A percentile compares a stretch with the other conserved stretches of the same genome.
Conservation (phyloP, 495 filamentous ascomycete genomes). For the Aspergillus sclerotioniger region DNA sequence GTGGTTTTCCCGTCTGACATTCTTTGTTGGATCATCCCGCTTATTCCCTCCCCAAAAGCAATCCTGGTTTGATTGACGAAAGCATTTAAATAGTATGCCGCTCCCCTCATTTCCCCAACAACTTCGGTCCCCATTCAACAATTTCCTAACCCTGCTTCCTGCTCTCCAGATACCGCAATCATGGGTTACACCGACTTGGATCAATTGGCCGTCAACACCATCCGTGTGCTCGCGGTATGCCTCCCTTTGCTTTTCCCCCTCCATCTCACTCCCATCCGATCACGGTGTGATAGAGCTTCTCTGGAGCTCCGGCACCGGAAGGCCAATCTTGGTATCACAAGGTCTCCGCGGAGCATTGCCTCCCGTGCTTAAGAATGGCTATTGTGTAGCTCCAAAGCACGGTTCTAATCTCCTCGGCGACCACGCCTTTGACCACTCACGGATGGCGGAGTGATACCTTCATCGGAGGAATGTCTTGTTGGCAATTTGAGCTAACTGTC, state of each 20-base stretch:
- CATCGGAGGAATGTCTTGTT: background rate
- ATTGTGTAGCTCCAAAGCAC: background rate
- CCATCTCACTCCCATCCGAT: conserved; percentile 13
- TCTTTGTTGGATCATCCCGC: conserved; percentile 1
- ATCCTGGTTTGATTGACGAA: conserved; percentile 10
- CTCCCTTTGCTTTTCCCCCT: conserved; percentile 5
- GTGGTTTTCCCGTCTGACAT: conserved; percentile 11
- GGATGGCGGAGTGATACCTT: background rate
- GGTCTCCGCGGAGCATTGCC: background rate
- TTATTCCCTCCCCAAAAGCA: conserved; percentile 6
- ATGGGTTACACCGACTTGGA: conserved; percentile 90
- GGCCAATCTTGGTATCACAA: background rate
- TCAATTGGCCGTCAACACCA: conserved; percentile 92
- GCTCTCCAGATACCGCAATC: conserved; percentile 49
- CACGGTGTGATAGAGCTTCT: conserved; percentile 2
- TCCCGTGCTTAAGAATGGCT: background rate
- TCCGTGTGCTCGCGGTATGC: conserved; percentile 86
- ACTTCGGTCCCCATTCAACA: conserved; percentile 1
- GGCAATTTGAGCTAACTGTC: conserved; percentile 19
- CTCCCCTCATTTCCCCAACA: conserved; percentile 4
- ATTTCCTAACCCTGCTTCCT: conserved; percentile 13
- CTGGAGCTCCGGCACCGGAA: conserved; percentile 4
- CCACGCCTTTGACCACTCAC: background rate
- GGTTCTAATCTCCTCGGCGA: background rate
- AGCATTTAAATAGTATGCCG: conserved; percentile 10